Percentiles rank a stretch among this genome's conserved stretches.
Conservation (phyloP, 306 rosid species). For the Oxytropis ochrocephala region DNA sequence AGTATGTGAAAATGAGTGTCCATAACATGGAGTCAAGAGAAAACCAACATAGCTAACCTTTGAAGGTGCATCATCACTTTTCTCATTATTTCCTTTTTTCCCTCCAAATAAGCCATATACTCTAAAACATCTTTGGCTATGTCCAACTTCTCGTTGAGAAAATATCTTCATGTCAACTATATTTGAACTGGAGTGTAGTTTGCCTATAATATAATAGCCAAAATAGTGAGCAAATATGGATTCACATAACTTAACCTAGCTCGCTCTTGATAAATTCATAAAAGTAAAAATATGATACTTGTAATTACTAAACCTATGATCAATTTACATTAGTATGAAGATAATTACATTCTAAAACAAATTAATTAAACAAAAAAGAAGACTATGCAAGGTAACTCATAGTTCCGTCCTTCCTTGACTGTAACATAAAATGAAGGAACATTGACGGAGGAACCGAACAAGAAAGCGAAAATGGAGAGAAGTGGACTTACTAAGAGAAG, state of each 20-base stretch:
- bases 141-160: slow-evolving; percentile 30
- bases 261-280: background rate
- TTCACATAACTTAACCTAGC: background rate
- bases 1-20: background rate
- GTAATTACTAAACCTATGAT: background rate
- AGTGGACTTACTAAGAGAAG: slow-evolving; percentile 21
- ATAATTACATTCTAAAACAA: background rate
- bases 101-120: slow-evolving; percentile 55
- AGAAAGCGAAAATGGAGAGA: slow-evolving; percentile 1
- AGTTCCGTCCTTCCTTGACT: background rate
- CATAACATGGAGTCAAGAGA: background rate
- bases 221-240: background rate
- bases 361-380: background rate
- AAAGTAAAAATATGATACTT: background rate
- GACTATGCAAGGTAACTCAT: too few relatives aligned
- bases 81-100: slow-evolving; percentile 55
- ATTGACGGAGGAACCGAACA: background rate
- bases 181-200: slow-evolving; percentile 34
- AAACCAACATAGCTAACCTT: slow-evolving; percentile 43
- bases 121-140: slow-evolving; percentile 29
- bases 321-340: background rate
- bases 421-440: background rate
- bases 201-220: slow-evolving; percentile 30
- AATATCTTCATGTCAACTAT: slow-evolving; percentile 34
- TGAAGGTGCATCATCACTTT: slow-evolving; percentile 54